Percentiles rank a stretch among this genome's conserved stretches.
These are phyloP conservation scores for Gloeostereum incarnatum DNA, from an alignment of 768 basidiomycete genomes.

Conservation along the genomic window DNA sequence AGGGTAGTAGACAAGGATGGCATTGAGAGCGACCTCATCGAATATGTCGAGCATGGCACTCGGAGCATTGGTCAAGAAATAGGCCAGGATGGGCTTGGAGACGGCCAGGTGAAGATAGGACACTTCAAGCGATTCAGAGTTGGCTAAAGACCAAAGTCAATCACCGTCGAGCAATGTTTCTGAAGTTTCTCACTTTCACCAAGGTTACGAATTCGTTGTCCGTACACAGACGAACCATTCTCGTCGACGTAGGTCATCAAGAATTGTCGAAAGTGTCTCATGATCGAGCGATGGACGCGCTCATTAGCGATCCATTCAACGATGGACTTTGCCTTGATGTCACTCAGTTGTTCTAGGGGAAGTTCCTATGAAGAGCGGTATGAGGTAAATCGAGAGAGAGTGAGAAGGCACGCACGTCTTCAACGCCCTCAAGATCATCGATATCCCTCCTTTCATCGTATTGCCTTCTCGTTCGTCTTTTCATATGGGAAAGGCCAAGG, in stretches of 20 bases:
- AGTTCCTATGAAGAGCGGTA: constrained; percentile 54
- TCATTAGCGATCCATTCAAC: constrained; percentile 97
- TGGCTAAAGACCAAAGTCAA: constrained; percentile 43
- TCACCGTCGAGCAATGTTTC: constrained; percentile 1
- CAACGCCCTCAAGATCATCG: constrained; percentile 85
- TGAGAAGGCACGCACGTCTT: constrained; percentile 53
- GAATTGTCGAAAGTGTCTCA: constrained; percentile 90
- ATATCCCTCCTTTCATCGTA: constrained; percentile 90
- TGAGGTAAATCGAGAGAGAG: constrained; percentile 7
- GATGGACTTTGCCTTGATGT: constrained; percentile 96
- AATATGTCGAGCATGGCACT: constrained; percentile 89
- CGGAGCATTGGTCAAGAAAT: constrained; percentile 95
- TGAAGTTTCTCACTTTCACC: constrained; percentile 66
- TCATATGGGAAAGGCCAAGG: constrained; percentile 61
- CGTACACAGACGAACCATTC: constrained; percentile 85
- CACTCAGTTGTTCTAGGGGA: constrained; percentile 90
- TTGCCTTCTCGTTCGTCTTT: constrained; percentile 74
- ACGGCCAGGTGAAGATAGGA: constrained; percentile 92
- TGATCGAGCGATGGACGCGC: constrained; percentile 82
- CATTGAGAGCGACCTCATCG: constrained; percentile 90
- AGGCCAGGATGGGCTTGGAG: constrained; percentile 92
- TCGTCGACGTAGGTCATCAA: constrained; percentile 95
- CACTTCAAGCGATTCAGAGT: constrained; percentile 95
- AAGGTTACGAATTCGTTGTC: constrained; percentile 83
- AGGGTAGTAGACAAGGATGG: constrained; percentile 93